Evolutionary conservation across 441 rosid genomes (phyloP).

Genomic region (Croton laevigatus): DNA sequence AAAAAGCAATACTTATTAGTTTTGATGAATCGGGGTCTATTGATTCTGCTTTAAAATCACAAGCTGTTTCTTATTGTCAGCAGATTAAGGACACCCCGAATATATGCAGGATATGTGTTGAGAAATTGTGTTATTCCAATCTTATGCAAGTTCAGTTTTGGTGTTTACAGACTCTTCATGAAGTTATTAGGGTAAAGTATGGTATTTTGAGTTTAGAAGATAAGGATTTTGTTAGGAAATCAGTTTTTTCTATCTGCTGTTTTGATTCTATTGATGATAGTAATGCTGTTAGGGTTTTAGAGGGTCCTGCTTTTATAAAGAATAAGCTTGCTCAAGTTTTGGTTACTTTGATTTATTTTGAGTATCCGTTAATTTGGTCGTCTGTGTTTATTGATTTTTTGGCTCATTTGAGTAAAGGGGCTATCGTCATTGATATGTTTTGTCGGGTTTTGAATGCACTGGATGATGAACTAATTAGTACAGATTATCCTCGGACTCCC

Average conservation of each 20-base stretch:
- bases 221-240: constrained; percentile 49
- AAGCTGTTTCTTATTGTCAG: constrained; percentile 56
- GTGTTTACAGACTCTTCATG: constrained; percentile 85
- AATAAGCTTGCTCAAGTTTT: constrained; percentile 95
- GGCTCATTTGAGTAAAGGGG: constrained; percentile 59
- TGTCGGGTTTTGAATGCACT: constrained; percentile 82
- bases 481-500: constrained; percentile 69
- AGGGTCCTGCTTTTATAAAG: constrained; percentile 71
- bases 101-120: constrained; percentile 58
- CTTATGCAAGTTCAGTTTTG: constrained; percentile 88
- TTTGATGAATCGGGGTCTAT: constrained; percentile 65
- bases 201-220: constrained; percentile 56
- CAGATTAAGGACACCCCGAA: constrained; percentile 55
- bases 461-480: constrained; percentile 86
- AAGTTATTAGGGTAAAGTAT: constrained; percentile 55
- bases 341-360: constrained; percentile 78
- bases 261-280: constrained; percentile 43
- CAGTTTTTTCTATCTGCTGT: constrained; percentile 69
- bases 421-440: constrained; percentile 78
- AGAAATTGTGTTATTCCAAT: constrained; percentile 59
- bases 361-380: constrained; percentile 79
- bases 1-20: constrained; percentile 69
- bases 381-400: constrained; percentile 75
- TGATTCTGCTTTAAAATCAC: constrained; percentile 53
- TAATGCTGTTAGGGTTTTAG: constrained; percentile 48